Conservation (phyloP, 2,329 filamentous ascomycete genomes). For the Aspergillus pseudoglaucus region DNA sequence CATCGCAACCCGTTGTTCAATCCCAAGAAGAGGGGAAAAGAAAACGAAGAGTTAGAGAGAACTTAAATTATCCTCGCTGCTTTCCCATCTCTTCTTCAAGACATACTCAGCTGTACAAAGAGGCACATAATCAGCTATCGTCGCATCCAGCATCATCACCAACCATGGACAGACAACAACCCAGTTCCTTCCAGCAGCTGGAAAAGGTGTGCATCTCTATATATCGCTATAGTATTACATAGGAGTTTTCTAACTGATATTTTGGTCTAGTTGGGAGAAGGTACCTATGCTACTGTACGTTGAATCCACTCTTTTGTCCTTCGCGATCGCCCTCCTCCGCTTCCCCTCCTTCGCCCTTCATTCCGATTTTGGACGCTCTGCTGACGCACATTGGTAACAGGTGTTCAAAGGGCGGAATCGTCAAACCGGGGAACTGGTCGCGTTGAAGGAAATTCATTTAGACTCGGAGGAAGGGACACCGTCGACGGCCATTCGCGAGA, state of each 20-base stretch:
- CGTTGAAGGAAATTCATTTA: conserved; percentile 96
- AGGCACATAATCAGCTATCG: not conserved
- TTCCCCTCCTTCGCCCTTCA: not conserved
- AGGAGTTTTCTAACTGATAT: conserved; percentile 20
- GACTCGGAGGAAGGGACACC: conserved; percentile 98
- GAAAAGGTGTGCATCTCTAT: conserved; percentile 59
- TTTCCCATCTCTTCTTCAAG: not conserved
- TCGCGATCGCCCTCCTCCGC: conserved; percentile 1
- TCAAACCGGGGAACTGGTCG: conserved; percentile 92
- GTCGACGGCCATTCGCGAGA: conserved; percentile 94
- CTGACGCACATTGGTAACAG: conserved; percentile 42
- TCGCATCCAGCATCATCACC: not conserved
- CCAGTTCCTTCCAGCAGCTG: conserved; percentile 97
- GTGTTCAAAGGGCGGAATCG: conserved; percentile 98
- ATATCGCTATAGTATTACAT: not conserved
- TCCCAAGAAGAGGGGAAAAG: too few relatives aligned
- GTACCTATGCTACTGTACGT: conserved; percentile 92
- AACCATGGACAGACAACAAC: conserved; percentile 65
- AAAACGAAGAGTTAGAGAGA: not conserved
- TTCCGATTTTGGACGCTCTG: conserved; percentile 1
- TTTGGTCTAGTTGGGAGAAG: conserved; percentile 67
- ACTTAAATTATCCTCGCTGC: not conserved
- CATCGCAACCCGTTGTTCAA: not conserved
- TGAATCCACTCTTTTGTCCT: conserved; percentile 3
- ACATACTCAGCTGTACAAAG: not conserved